phyloP scores from a whole-genome alignment of 176 grass and related monocot species.

The Paspalum notatum region DNA sequence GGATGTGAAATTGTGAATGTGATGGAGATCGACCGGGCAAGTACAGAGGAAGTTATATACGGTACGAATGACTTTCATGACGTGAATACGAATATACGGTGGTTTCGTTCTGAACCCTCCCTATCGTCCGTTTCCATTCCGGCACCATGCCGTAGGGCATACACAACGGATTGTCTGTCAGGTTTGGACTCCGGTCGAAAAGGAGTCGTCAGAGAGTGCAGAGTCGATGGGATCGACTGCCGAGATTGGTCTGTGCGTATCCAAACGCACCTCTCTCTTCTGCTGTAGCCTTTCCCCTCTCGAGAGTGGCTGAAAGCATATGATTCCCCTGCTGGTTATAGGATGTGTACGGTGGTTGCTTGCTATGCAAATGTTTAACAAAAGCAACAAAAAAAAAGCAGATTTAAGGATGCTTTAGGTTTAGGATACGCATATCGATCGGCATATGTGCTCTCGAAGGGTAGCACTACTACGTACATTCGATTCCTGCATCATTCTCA shows the following conservation, averaged over 20 bases:
- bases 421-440: background rate
- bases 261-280: background rate
- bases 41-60: background rate
- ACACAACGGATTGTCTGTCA: background rate
- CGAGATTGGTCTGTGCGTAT: background rate
- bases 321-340: background rate
- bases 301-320: background rate
- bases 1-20: too few species aligned
- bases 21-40: background rate
- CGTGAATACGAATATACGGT: background rate
- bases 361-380: background rate
- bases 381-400: background rate
- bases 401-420: background rate
- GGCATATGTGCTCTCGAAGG: too few species aligned
- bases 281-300: background rate
- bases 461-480: too few species aligned
- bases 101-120: background rate
- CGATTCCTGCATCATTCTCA: too few species aligned
- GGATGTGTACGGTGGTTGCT: background rate
- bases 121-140: background rate
- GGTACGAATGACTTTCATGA: background rate
- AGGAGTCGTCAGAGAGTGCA: background rate
- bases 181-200: background rate
- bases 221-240: background rate
- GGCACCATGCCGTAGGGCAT: slow-evolving; percentile 1